Evolutionary conservation across 306 rosid genomes (phyloP).

Genomic region (Ormosia emarginata): DNA sequence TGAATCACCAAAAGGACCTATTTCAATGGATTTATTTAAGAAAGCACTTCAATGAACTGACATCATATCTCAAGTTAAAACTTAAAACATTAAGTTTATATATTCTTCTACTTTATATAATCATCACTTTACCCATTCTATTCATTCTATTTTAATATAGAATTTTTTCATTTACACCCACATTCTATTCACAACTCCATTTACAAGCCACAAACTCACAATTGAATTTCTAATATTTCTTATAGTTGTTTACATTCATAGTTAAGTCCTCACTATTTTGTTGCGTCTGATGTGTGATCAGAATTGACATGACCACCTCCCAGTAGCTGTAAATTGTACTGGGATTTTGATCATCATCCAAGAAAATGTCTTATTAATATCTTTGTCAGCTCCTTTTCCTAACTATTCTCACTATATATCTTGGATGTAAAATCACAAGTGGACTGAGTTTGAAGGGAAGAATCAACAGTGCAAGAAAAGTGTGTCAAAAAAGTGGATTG

Average conservation of each 20-base stretch:
- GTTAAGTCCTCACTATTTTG: constrained; percentile 3
- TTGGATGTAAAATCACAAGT: background rate
- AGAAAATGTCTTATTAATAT: constrained; percentile 2
- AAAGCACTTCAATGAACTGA: too few relatives aligned
- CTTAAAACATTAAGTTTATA: too few relatives aligned
- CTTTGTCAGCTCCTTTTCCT: constrained; percentile 4
- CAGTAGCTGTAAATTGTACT: background rate
- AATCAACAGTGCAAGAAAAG: background rate
- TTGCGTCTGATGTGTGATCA: constrained; percentile 14
- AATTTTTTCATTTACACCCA: too few relatives aligned
- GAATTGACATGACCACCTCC: constrained; percentile 16
- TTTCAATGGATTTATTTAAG: too few relatives aligned
- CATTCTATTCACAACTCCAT: too few relatives aligned
- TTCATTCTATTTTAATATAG: too few relatives aligned
- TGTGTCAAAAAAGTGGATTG: background rate
- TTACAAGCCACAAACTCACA: background rate
- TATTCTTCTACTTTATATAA: too few relatives aligned
- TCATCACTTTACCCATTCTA: too few relatives aligned
- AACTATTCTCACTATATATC: background rate
- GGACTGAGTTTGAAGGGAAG: background rate
- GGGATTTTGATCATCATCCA: background rate
- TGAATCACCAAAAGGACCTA: too few relatives aligned
- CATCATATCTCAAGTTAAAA: too few relatives aligned
- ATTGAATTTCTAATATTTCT: background rate
- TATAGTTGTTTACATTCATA: background rate